Evolutionary conservation across 257 asterid genomes (phyloP).

Genomic region (Datura wrightii): DNA sequence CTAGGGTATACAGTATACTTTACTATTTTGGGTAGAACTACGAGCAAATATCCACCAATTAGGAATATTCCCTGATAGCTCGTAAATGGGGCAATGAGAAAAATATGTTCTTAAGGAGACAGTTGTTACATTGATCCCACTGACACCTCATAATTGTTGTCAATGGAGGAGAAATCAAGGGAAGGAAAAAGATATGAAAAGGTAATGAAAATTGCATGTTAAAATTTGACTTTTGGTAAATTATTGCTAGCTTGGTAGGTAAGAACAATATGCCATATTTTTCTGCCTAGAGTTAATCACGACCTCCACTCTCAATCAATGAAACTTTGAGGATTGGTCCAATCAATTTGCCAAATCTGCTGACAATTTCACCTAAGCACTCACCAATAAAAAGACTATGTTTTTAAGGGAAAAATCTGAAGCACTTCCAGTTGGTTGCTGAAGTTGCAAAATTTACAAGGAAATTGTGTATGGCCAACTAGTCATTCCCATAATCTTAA

Average conservation of each 20-base stretch:
- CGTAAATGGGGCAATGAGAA: not conserved
- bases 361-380: not conserved
- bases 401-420: not conserved
- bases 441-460: constrained; percentile 16
- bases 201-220: not conserved
- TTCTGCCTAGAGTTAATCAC: not conserved
- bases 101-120: not conserved
- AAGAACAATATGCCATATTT: not conserved
- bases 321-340: not conserved
- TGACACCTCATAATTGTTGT: not conserved
- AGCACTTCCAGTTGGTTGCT: not conserved
- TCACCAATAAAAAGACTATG: not conserved
- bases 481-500: not conserved
- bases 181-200: not conserved
- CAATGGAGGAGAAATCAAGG: not conserved
- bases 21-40: not conserved
- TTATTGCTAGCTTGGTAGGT: not conserved
- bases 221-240: not conserved
- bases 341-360: not conserved
- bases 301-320: not conserved
- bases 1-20: not conserved
- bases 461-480: not conserved
- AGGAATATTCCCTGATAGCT: not conserved
- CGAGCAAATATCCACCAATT: not conserved
- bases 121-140: not conserved